Base-by-base conservation (phyloP, 1,139 yeast genomes). In the Hanseniaspora gamundiae region DNA sequence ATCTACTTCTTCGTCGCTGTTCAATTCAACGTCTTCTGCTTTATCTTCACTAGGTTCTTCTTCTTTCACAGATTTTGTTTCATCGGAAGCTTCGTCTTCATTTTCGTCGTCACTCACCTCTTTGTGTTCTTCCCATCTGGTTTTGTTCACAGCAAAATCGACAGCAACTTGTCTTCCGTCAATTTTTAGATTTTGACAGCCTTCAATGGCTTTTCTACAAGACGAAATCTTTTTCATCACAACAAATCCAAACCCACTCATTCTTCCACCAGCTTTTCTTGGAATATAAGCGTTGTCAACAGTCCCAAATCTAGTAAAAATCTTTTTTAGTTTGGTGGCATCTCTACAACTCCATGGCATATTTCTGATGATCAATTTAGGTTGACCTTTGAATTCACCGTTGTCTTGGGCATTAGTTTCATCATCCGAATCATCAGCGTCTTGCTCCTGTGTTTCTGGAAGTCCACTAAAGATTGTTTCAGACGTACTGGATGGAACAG, bases 201-300 rank as follows among this genome's bases (percentile, higher is more conserved):
- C 87, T 53, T 83, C 82, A 31, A 88, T 78, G 1, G 96, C 98
- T 47, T 68, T 71, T 55, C 77, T 80, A 41, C 98, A 97, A 51
- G 83, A 79, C 27, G 76, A 67, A 48, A 78, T 71, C 58, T 81
- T 85, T 59, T 78, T 78, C 95, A 93, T 84, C 1, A 93, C 81
- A 19, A 91, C 88, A 62, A 91, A 93, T 0, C 88, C 99, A 71
- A 91, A 91, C 10, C 98, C 98, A 51, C 83, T 70, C 93, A 91
- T 83, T 60, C 75, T 80, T 11, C 96, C 95, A 43, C 87, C 94
- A 44, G 75, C 73, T 57, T 84, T 85, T 56, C 85, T 76, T 35
- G 98, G 98, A 52, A 91, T 86, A 53, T 79, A 77, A 0, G 93
- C 95, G 60, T 88, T 95, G 40, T 76, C 77, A 26, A 91, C 95